Evolutionary conservation across 1,139 yeast species (phyloP).

Genomic region (Suhomyces bolitotheri): DNA sequence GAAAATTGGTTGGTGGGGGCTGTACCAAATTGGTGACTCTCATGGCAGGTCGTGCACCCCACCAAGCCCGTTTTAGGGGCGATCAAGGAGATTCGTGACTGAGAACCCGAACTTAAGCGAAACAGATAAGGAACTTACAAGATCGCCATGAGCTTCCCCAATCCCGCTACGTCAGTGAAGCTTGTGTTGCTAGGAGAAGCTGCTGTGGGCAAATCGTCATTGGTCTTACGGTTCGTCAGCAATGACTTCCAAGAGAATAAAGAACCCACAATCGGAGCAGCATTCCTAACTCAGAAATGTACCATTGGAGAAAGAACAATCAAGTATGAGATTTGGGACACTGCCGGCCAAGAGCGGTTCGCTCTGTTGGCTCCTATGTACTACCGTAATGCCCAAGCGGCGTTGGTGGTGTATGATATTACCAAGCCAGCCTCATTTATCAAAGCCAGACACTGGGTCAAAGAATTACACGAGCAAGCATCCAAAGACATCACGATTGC

Average conservation of each 20-base stretch:
- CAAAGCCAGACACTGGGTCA: constrained; percentile 99
- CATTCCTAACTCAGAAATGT: constrained; percentile 92
- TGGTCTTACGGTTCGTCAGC: constrained; percentile 88
- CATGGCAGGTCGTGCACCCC: background rate
- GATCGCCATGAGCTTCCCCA: constrained; percentile 34
- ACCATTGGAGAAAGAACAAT: constrained; percentile 86
- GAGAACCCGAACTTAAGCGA: background rate
- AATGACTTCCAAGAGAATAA: constrained; percentile 97
- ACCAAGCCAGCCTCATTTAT: constrained; percentile 97
- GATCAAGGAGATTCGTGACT: constrained; percentile 9
- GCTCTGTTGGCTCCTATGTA: constrained; percentile 98
- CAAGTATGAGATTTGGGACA: constrained; percentile 98
- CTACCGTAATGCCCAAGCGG: constrained; percentile 98
- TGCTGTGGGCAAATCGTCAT: constrained; percentile 94
- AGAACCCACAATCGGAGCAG: constrained; percentile 98
- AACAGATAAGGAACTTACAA: constrained; percentile 3
- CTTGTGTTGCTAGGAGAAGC: constrained; percentile 93
- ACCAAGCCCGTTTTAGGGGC: constrained; percentile 5
- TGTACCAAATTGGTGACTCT: background rate
- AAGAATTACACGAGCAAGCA: constrained; percentile 94
- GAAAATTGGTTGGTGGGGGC: too few relatives aligned
- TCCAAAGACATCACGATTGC: constrained; percentile 89
- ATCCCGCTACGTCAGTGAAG: constrained; percentile 73
- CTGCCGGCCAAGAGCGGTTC: constrained; percentile 98
- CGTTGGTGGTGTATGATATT: constrained; percentile 91